These are phyloP conservation scores for Suillus bovinus DNA, from an alignment of 768 basidiomycete genomes.

Conservation along the genomic window DNA sequence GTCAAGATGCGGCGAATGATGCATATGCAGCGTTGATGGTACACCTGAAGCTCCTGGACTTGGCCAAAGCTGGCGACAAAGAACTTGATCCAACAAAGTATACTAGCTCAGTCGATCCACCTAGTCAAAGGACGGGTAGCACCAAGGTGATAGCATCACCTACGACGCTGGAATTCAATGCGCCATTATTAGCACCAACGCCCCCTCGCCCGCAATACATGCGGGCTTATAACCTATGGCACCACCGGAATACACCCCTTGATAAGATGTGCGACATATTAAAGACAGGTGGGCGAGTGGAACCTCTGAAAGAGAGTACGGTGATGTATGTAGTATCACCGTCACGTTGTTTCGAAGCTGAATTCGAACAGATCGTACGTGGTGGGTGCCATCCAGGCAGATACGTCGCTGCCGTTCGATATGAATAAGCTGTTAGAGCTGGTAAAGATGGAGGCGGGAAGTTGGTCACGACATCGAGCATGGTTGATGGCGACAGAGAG, in stretches of 20 bases:
- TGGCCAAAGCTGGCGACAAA: constrained; percentile 27
- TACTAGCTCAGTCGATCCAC: constrained; percentile 29
- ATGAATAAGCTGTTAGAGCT: constrained; percentile 35
- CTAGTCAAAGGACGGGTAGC: constrained; percentile 1
- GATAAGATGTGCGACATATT: constrained; percentile 41
- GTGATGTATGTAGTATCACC: constrained; percentile 41
- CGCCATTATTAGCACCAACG: constrained; percentile 14
- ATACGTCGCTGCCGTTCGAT: constrained; percentile 38
- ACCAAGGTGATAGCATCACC: neutral
- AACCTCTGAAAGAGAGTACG: constrained; percentile 46
- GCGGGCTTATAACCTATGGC: constrained; percentile 49
- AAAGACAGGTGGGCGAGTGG: constrained; percentile 28
- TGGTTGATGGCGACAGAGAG: constrained; percentile 32
- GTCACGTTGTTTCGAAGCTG: neutral
- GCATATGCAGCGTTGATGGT: constrained; percentile 48
- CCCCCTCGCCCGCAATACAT: constrained; percentile 38
- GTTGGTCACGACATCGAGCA: constrained; percentile 42
- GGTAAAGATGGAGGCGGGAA: constrained; percentile 40
- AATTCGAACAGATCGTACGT: constrained; percentile 40
- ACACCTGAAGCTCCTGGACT: constrained; percentile 37
- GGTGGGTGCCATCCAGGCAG: constrained; percentile 40
- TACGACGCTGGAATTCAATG: too few species aligned
- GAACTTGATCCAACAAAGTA: constrained; percentile 21
- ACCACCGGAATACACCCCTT: constrained; percentile 34
- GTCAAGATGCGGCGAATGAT: constrained; percentile 52